Percentiles rank a stretch among this genome's conserved stretches.
These are phyloP conservation scores for Apiospora malaysiana DNA, from an alignment of 2,329 filamentous ascomycete genomes.

Conservation along the genomic window DNA sequence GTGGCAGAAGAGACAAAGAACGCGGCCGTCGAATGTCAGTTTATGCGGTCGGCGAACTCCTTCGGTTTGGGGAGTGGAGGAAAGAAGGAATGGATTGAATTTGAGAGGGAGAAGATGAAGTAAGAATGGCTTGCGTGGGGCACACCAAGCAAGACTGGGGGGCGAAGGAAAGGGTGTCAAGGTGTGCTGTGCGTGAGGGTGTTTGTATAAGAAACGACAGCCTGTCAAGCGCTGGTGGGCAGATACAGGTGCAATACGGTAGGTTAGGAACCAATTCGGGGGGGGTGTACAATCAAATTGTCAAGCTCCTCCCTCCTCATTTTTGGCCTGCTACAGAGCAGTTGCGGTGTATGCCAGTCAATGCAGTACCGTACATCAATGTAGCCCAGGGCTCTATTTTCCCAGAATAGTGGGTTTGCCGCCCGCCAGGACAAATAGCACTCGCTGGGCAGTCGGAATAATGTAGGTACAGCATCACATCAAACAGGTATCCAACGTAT, in stretches of 20 bases:
- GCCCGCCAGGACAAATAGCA: too few species aligned
- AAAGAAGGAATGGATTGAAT: conserved; percentile 17
- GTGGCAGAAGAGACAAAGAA: conserved; percentile 24
- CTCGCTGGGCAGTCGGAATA: background rate
- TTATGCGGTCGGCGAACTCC: conserved; percentile 22
- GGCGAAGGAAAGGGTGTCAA: background rate
- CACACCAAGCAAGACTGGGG: background rate
- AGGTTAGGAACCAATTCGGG: too few species aligned
- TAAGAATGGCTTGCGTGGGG: conserved; percentile 5
- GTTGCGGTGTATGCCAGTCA: background rate
- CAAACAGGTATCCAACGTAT: background rate
- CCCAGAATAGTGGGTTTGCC: background rate
- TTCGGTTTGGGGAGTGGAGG: conserved; percentile 6
- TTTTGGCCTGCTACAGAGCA: too few species aligned
- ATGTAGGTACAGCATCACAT: background rate
- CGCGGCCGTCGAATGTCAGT: conserved; percentile 34
- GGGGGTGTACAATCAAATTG: background rate
- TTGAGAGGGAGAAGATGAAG: conserved; percentile 12
- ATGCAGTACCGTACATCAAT: background rate
- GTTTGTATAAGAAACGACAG: background rate
- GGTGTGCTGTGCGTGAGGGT: background rate
- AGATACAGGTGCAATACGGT: too few species aligned
- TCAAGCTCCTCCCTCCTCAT: background rate
- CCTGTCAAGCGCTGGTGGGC: background rate
- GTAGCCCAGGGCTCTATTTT: background rate